Base-by-base conservation (phyloP, 768 basidiomycete genomes). In the Gelatoporia subvermispora region DNA sequence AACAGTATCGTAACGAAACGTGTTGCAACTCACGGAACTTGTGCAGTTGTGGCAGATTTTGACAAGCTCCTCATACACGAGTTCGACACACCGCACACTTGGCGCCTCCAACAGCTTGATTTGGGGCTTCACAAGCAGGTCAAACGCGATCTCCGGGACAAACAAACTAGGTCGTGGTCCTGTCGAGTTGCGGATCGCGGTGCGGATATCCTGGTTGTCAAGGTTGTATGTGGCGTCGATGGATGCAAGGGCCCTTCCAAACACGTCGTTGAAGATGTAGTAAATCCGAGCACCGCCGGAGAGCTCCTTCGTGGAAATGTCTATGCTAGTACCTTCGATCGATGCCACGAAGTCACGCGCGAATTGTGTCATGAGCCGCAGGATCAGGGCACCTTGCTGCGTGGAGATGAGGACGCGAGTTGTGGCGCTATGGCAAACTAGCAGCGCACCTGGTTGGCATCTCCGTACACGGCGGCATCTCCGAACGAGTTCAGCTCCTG, bases 11-110 rank as follows among this genome's bases (percentile, higher is more conserved):
- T 16, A n/a, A n/a, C n/a, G n/a, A n/a, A n/a, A n/a, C n/a, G n/a
- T n/a, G n/a, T 38, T 18, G 16, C 8, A 21, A 68, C 81, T 63
- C 61, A 94, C 93, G 43, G 78, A 65, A 65, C 88, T 88, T 3
- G 95, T 96, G 69, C 95, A 97, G 62, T 95, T 98, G 65, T 99
- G 96, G 67, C 96, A 98, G 40, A 99, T 94, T 75, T 98, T 98
- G 55, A 99, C 97, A 46, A 99, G 72, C 67, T 99, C 96, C 66
- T 99, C 96, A 64, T 99, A 99, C 8, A 99, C 96, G 58, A 99
- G 70, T 66, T 98, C 96, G 17, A 98, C 96, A 58, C 96, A 99
- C 37, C 96, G 78, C 68, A 96, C 67, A 69, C 91, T 92, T 13
- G 96, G 96, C 10, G 91, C 81, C 67, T 98, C 95, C 43, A 99